Percentiles rank a stretch among this genome's conserved stretches.
phyloP scores from a whole-genome alignment of 306 rosid species.

The Sicyos baderoa region DNA sequence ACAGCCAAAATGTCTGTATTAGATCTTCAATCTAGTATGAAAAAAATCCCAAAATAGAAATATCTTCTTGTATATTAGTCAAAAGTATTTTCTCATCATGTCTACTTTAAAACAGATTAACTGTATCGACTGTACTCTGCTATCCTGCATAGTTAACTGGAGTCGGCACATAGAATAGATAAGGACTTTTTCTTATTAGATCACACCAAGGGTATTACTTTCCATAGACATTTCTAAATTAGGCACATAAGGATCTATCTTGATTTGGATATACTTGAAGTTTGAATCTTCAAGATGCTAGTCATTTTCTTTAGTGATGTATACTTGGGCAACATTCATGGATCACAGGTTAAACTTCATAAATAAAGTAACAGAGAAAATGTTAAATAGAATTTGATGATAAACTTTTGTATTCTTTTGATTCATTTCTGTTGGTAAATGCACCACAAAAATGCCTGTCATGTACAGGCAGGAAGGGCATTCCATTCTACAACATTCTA shows the following conservation, averaged over 20 bases:
- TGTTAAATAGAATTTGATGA: background rate
- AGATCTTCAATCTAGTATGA: too few species aligned
- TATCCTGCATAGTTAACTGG: background rate
- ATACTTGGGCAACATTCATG: background rate
- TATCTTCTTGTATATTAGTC: too few species aligned
- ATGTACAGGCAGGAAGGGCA: slow-evolving; percentile 14
- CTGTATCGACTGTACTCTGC: background rate
- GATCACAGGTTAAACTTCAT: background rate
- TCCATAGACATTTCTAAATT: background rate
- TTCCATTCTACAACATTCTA: too few species aligned
- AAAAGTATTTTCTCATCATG: too few species aligned
- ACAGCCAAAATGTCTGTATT: too few species aligned
- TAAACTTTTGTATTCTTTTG: background rate
- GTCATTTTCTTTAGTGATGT: background rate
- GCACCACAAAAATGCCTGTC: background rate
- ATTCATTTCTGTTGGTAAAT: slow-evolving; percentile 12
- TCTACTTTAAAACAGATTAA: too few species aligned
- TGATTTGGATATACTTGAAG: background rate
- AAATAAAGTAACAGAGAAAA: background rate
- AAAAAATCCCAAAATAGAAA: too few species aligned
- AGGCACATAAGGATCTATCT: too few species aligned
- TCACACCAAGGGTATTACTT: background rate
- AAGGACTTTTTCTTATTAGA: background rate
- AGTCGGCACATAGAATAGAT: background rate
- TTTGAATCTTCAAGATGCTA: background rate